Percentiles rank a stretch among this genome's conserved stretches.
phyloP scores from a whole-genome alignment of 345 rosid genomes.

The Camelina laxa region DNA sequence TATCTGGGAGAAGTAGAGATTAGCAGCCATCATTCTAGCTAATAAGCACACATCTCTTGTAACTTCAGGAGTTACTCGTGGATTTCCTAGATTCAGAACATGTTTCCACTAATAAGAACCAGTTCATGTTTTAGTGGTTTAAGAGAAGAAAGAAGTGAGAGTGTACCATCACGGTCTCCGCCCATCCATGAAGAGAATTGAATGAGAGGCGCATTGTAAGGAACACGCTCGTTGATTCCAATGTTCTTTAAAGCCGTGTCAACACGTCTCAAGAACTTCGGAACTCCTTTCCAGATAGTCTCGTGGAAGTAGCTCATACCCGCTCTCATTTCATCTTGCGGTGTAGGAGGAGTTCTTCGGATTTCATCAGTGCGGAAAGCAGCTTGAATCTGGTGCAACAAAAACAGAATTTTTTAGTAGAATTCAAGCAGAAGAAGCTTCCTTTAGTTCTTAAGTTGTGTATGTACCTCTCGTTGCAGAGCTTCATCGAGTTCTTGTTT shows the following conservation, averaged over 20 bases:
- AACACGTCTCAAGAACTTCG: slow-evolving; percentile 93
- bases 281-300: slow-evolving; percentile 99
- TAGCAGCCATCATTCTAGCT: slow-evolving; percentile 99
- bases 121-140: background rate
- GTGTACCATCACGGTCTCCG: slow-evolving; percentile 93
- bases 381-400: slow-evolving; percentile 84
- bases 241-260: slow-evolving; percentile 96
- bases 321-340: slow-evolving; percentile 99
- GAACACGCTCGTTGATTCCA: slow-evolving; percentile 90
- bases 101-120: background rate
- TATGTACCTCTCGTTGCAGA: slow-evolving; percentile 82
- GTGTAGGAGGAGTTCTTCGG: slow-evolving; percentile 94
- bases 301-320: slow-evolving; percentile 99
- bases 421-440: background rate
- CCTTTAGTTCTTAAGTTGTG: background rate
- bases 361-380: slow-evolving; percentile 98
- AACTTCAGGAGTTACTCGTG: slow-evolving; percentile 97
- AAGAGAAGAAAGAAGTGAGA: slow-evolving; percentile 15
- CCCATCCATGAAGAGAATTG: slow-evolving; percentile 99
- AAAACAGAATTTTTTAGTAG: slow-evolving; percentile 21
- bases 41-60: slow-evolving; percentile 96
- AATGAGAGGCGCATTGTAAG: slow-evolving; percentile 96
- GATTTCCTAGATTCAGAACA: slow-evolving; percentile 68
- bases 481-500: slow-evolving; percentile 99
- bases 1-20: slow-evolving; percentile 92